These are phyloP conservation scores for Chrysoporthe deuterocubensis DNA, from an alignment of 2,329 filamentous ascomycete species.

Conservation along the genomic window DNA sequence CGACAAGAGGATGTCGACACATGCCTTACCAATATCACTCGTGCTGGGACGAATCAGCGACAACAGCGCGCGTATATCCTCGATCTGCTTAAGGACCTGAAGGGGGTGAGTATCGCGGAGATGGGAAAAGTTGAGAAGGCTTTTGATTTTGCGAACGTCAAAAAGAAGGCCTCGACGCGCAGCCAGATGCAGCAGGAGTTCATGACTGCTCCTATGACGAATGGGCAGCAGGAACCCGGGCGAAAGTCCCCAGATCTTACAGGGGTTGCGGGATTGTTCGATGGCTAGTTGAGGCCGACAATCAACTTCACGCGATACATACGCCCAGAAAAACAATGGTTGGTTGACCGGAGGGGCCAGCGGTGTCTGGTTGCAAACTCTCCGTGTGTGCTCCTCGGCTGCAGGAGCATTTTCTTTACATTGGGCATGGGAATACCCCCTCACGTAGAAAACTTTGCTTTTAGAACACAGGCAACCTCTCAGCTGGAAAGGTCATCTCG, in stretches of 20 bases:
- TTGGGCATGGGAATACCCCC: constrained; percentile 4
- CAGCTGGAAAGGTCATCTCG: neutral
- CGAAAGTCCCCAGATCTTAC: constrained; percentile 55
- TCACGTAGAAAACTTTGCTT: constrained; percentile 1
- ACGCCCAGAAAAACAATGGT: neutral
- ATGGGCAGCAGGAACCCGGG: constrained; percentile 31
- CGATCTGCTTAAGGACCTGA: constrained; percentile 81
- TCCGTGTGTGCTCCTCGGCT: neutral
- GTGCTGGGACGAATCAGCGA: constrained; percentile 64
- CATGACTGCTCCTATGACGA: constrained; percentile 56
- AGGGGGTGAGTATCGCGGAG: constrained; percentile 91
- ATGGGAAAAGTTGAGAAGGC: constrained; percentile 79
- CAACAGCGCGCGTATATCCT: constrained; percentile 82
- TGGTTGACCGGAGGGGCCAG: neutral
- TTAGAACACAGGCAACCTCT: constrained; percentile 3
- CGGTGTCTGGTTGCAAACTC: neutral
- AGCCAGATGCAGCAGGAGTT: constrained; percentile 70
- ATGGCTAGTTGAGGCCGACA: constrained; percentile 12
- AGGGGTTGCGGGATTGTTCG: constrained; percentile 58
- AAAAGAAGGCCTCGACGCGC: constrained; percentile 35
- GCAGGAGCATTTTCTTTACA: neutral
- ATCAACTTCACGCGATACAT: neutral
- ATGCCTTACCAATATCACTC: constrained; percentile 64
- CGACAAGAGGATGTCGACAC: constrained; percentile 68
- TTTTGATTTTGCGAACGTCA: constrained; percentile 22